Evolutionary conservation across 331 rosid species (phyloP).

Genomic region (Cucumis variabilis): DNA sequence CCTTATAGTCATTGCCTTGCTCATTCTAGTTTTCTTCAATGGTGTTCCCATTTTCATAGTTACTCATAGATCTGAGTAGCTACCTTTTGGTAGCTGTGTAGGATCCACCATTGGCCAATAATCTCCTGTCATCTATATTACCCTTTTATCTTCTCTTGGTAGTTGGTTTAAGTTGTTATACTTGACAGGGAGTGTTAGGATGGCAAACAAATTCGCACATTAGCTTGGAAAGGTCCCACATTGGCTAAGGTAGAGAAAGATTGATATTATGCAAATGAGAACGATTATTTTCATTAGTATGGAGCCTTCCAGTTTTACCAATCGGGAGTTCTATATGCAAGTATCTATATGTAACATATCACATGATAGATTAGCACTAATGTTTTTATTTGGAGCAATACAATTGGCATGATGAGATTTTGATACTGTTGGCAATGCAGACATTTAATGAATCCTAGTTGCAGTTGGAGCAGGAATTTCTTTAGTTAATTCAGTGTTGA

Average conservation of each 20-base stretch:
- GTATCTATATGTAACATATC: background rate
- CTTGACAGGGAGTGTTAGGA: background rate
- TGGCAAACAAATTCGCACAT: background rate
- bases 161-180: background rate
- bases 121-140: background rate
- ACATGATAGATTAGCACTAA: background rate
- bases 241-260: no score
- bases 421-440: constrained; percentile 61
- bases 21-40: background rate
- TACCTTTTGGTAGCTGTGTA: background rate
- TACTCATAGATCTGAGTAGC: background rate
- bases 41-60: background rate
- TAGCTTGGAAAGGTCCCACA: no score
- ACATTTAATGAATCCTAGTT: constrained; percentile 80
- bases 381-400: background rate
- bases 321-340: background rate
- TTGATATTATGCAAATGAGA: no score
- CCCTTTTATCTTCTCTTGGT: background rate
- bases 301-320: background rate
- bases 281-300: background rate
- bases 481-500: constrained; percentile 93
- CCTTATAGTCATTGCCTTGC: background rate
- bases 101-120: background rate
- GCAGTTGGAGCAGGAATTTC: constrained; percentile 98
- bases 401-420: constrained; percentile 37